Conservation (phyloP, 2,329 filamentous ascomycete species). For the Magnaporthales sp. region DNA sequence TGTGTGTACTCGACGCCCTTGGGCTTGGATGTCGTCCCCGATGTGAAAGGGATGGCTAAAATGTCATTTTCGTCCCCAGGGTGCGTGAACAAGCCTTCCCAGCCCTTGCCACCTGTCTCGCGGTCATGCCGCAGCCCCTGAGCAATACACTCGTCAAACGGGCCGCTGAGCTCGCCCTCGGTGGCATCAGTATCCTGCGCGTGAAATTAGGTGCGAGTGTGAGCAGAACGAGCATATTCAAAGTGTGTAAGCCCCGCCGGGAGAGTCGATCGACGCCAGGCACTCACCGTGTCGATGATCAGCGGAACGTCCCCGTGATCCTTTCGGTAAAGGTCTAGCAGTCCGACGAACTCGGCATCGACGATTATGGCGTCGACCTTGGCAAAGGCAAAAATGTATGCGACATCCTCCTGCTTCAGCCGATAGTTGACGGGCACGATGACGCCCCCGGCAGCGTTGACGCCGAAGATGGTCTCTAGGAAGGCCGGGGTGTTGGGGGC, state of each 20-base stretch:
- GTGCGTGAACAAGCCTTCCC: conserved; percentile 58
- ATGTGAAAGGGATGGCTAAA: conserved; percentile 87
- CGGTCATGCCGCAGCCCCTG: conserved; percentile 70
- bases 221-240: not conserved
- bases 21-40: conserved; percentile 81
- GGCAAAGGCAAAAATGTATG: conserved; percentile 82
- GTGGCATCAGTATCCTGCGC: conserved; percentile 66
- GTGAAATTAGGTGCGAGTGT: conserved; percentile 21
- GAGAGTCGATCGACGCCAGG: not conserved
- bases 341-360: conserved; percentile 66
- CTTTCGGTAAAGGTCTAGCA: conserved; percentile 60
- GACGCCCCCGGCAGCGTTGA: conserved; percentile 71
- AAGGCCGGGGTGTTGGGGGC: conserved; percentile 93
- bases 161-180: conserved; percentile 64
- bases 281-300: conserved; percentile 55
- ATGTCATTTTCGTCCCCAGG: conserved; percentile 63
- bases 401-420: conserved; percentile 75
- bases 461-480: conserved; percentile 80
- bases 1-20: conserved; percentile 94
- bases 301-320: conserved; percentile 56
- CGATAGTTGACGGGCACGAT: conserved; percentile 58
- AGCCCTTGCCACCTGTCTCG: conserved; percentile 58
- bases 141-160: conserved; percentile 74
- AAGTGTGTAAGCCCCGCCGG: not conserved
- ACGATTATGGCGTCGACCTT: conserved; percentile 83